phyloP scores from a whole-genome alignment of 768 basidiomycete genomes.

The Nidula microcarpa region DNA sequence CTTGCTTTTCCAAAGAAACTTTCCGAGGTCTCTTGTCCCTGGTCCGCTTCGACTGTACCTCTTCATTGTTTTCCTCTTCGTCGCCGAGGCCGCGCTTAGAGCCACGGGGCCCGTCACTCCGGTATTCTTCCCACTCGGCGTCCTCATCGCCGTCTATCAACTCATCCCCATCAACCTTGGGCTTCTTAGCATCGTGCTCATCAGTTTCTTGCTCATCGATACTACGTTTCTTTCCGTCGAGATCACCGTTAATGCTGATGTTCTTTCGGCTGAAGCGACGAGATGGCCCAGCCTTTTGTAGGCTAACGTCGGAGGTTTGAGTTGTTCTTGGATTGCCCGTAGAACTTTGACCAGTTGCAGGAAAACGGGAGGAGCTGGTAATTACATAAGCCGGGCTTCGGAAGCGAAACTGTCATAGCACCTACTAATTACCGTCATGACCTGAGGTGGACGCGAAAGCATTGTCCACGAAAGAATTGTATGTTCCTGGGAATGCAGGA shows the following conservation, averaged over 20 bases:
- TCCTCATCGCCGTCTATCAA: slow-evolving; percentile 47
- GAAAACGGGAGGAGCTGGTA: slow-evolving; percentile 15
- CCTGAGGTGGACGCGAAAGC: background rate
- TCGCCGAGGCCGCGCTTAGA: slow-evolving; percentile 48
- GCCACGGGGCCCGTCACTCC: slow-evolving; percentile 27
- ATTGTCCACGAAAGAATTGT: background rate
- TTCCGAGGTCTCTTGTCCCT: slow-evolving; percentile 58
- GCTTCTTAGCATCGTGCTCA: slow-evolving; percentile 42
- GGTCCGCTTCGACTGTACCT: slow-evolving; percentile 24
- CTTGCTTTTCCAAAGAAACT: slow-evolving; percentile 40
- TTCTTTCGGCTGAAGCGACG: slow-evolving; percentile 27
- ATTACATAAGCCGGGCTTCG: slow-evolving; percentile 19
- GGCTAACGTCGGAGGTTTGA: background rate
- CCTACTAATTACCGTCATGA: background rate
- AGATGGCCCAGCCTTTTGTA: slow-evolving; percentile 13
- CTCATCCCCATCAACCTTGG: slow-evolving; percentile 47
- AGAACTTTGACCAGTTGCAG: slow-evolving; percentile 7
- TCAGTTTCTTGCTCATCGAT: slow-evolving; percentile 33
- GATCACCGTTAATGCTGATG: slow-evolving; percentile 21
- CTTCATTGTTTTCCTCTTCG: slow-evolving; percentile 42
- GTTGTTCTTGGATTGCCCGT: background rate
- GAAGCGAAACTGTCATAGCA: background rate
- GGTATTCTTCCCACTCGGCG: slow-evolving; percentile 29
- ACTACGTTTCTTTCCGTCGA: slow-evolving; percentile 34
- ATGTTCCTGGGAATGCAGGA: background rate